Percentiles rank a stretch among this genome's conserved stretches.
Conservation (phyloP, 169 alveolate genomes). For the Perkinsus marinus region DNA sequence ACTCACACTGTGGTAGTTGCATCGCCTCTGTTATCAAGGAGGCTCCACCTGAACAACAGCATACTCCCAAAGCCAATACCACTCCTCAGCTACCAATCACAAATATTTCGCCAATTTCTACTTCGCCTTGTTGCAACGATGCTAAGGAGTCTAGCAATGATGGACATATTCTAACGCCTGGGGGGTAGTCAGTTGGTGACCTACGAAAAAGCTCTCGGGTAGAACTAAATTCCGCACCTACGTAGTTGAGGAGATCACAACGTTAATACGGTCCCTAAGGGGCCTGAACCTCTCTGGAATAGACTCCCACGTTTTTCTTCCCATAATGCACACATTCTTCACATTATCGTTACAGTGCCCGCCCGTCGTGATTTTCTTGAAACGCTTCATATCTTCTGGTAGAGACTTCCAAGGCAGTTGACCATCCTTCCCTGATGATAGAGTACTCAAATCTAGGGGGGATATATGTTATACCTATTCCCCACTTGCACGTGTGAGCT, state of each 20-base stretch:
- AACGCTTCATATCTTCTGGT: conserved; percentile 59
- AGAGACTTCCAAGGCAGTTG: conserved; percentile 75
- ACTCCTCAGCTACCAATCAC: conserved; percentile 48
- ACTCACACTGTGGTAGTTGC: conserved; percentile 1
- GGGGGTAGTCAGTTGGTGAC: conserved; percentile 18
- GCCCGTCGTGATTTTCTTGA: conserved; percentile 50
- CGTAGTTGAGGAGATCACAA: conserved; percentile 58
- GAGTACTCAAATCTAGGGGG: neutral
- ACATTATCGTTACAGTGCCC: conserved; percentile 2
- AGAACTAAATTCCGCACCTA: conserved; percentile 5
- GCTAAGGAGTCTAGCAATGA: conserved; percentile 37
- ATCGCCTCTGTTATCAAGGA: conserved; percentile 53
- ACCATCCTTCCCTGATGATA: conserved; percentile 50
- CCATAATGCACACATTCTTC: conserved; percentile 82
- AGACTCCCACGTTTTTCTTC: conserved; percentile 87
- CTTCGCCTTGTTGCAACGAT: conserved; percentile 11
- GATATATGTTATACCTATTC: neutral
- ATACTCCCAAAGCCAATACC: neutral
- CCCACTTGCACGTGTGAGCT: neutral
- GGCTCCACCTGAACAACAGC: conserved; percentile 61
- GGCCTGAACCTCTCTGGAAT: conserved; percentile 66
- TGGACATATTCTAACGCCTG: conserved; percentile 27
- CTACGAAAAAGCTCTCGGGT: neutral
- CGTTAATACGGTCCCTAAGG: conserved; percentile 63
- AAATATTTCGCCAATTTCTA: conserved; percentile 35